phyloP scores from a whole-genome alignment of 179 eudicot species.

The Sideroxylon spinosum region DNA sequence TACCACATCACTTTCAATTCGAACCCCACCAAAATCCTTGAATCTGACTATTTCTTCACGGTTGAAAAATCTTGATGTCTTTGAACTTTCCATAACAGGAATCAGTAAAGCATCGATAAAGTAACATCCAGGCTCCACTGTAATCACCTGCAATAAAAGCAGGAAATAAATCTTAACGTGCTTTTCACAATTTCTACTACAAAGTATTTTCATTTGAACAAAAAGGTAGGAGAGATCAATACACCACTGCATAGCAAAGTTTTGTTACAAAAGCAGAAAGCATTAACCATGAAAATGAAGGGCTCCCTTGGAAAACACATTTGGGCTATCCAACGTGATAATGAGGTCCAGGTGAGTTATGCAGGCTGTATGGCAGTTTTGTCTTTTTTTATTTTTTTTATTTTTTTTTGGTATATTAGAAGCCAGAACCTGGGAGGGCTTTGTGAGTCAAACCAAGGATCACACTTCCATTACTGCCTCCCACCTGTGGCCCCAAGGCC shows the following conservation, averaged over 20 bases:
- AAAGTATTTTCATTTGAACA: neutral
- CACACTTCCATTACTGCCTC: too few species aligned
- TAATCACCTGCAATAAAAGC: slow-evolving; percentile 62
- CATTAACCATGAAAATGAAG: neutral
- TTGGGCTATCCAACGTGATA: too few species aligned
- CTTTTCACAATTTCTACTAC: neutral
- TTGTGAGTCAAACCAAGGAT: too few species aligned
- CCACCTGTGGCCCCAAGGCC: too few species aligned
- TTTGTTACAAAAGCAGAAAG: neutral
- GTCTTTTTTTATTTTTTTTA: too few species aligned
- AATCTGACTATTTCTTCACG: slow-evolving; percentile 53
- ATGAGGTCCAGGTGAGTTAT: too few species aligned
- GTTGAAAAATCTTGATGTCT: slow-evolving; percentile 66
- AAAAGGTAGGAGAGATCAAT: neutral
- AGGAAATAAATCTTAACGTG: neutral
- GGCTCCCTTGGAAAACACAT: too few species aligned
- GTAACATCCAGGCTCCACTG: slow-evolving; percentile 98
- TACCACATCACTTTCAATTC: slow-evolving; percentile 98
- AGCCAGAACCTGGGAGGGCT: too few species aligned
- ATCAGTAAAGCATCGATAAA: slow-evolving; percentile 75
- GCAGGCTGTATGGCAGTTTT: too few species aligned
- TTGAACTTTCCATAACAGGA: slow-evolving; percentile 71
- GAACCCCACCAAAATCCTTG: slow-evolving; percentile 89
- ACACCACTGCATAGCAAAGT: neutral
- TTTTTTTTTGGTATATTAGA: too few species aligned